Conservation (phyloP, 169 alveolate genomes). For the Perkinsus marinus region DNA sequence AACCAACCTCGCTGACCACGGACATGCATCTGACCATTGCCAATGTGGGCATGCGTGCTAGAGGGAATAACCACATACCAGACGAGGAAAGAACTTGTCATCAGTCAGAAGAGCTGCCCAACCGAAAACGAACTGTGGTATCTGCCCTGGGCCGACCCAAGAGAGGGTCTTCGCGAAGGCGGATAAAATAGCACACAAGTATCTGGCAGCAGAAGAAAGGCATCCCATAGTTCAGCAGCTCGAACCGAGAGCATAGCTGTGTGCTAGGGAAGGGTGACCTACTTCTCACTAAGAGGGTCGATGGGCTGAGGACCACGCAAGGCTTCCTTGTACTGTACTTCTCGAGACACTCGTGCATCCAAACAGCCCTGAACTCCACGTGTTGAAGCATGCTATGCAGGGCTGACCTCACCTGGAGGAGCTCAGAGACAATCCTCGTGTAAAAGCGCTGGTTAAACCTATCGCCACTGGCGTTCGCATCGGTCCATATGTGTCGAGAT, state of each 20-base stretch:
- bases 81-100: neutral
- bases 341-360: neutral
- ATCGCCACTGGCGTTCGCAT: neutral
- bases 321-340: neutral
- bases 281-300: neutral
- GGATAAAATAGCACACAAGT: neutral
- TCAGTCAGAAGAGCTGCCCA: neutral
- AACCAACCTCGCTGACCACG: neutral
- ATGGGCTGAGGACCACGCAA: neutral
- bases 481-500: neutral
- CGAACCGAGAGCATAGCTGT: too few species aligned
- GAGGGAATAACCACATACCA: too few species aligned
- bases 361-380: neutral
- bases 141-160: neutral
- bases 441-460: neutral
- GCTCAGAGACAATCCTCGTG: neutral
- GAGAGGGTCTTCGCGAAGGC: neutral
- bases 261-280: too few species aligned
- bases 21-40: neutral
- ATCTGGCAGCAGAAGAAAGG: neutral
- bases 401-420: neutral
- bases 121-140: neutral
- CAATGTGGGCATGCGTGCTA: too few species aligned
- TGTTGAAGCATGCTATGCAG: neutral
- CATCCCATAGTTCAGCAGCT: too few species aligned